Evolutionary conservation across 305 asterid genomes (phyloP), one percentile per base, ranked within the genome.

Genomic region (Fraxinus angustifolia): DNA sequence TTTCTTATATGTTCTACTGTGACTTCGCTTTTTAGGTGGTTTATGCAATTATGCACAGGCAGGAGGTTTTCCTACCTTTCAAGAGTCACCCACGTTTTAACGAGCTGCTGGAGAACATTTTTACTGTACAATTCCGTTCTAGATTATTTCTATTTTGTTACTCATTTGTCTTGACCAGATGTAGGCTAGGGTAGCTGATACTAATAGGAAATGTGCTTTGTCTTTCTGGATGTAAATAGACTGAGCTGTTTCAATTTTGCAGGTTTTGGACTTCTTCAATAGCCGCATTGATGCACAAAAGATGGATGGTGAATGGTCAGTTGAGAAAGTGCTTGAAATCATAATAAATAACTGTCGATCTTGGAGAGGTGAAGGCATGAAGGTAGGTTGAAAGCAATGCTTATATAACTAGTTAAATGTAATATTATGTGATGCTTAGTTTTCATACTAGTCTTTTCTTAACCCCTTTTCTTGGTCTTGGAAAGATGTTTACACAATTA

Each of bases 341-440:
- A 94, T 96, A 81, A 81, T 91, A 45, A 89, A 85, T 80, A 90
- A 92, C 85, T 92, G 97, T 81, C 88, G 97, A 83, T 92, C 94
- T 78, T 96, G 99, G 99, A 91, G 98, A 87, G 99, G 97, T 75
- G 99, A 94, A 84, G 98, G 99, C 87, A 90, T 96, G 92, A 92
- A 96, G 97, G 98, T 94, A 96, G 97, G 98, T 94, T 79, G 21
- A 85, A 77, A 60, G 76, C 78, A 50, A 78, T 75, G 72, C 85
- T 35, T 40, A 35, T 34, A 33, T 50, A 77, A 53, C 60, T 80
- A n/a, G 28, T 67, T 68, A 28, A 58, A 6, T 83, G 19, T 36
- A 23, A 76, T 28, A 28, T 36, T 28, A 62, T 33, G 4, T 35
- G n/a, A 36, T 40, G 21, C 67, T 11, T 72, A 72, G 4, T 79